Evolutionary conservation across 2,329 filamentous ascomycete genomes (phyloP).

Genomic region (Trichoderma atroviride): DNA sequence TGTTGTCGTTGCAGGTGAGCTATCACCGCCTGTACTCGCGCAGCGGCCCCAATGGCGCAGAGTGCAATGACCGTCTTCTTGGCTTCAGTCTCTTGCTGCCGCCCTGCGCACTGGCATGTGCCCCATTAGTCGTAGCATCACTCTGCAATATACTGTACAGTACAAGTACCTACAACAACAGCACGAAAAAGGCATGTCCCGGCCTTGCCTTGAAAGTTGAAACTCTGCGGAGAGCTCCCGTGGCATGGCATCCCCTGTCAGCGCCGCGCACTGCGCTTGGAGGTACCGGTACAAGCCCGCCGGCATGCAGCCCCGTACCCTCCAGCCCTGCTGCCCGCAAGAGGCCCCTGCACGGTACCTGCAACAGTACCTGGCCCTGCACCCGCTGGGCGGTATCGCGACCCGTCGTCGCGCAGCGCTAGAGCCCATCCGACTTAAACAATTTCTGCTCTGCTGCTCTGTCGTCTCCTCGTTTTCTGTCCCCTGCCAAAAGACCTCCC

Average conservation of each 20-base stretch:
- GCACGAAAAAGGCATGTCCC: neutral
- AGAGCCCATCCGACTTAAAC: neutral
- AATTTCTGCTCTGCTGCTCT: constrained; percentile 28
- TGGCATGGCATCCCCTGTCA: constrained; percentile 11
- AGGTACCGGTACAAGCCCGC: neutral
- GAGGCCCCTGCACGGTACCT: neutral
- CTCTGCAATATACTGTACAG: neutral
- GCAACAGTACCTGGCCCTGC: neutral
- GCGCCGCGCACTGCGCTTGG: neutral
- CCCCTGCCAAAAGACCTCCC: constrained; percentile 24
- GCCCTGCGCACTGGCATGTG: neutral
- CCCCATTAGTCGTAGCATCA: neutral
- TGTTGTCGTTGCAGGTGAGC: too few relatives aligned
- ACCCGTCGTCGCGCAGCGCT: constrained; percentile 11
- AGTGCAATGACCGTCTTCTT: neutral
- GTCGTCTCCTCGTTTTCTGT: constrained; percentile 17
- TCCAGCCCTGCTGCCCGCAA: neutral
- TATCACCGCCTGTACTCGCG: neutral
- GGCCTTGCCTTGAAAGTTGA: constrained; percentile 16
- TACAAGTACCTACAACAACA: neutral
- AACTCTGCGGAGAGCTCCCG: constrained; percentile 15
- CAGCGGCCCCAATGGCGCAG: too few relatives aligned
- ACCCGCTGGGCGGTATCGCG: constrained; percentile 5
- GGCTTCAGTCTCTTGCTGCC: too few relatives aligned
- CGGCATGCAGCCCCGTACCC: constrained; percentile 6